Percentiles rank a stretch among this genome's conserved stretches.
Evolutionary conservation across 164 flowering plant species (phyloP).

Genomic region (Dillenia suffruticosa): DNA sequence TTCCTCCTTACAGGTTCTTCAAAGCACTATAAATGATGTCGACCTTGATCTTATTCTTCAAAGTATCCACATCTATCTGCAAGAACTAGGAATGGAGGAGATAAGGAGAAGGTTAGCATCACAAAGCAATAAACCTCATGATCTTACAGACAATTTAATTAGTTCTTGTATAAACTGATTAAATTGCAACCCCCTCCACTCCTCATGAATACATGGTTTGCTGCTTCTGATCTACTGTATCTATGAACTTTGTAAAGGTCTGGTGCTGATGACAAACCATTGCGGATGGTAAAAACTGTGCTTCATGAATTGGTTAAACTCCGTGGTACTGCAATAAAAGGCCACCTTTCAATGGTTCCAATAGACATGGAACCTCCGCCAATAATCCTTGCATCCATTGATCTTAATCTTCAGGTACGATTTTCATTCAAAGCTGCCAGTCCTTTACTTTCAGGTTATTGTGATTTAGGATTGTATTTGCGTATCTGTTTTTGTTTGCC

Average conservation of each 20-base stretch:
- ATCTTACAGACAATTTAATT: neutral
- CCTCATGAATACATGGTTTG: too few species aligned
- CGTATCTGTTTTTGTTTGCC: constrained; percentile 8
- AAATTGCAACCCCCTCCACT: too few species aligned
- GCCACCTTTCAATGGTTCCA: constrained; percentile 98
- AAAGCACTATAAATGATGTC: constrained; percentile 88
- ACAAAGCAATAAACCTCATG: too few species aligned
- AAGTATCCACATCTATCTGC: constrained; percentile 91
- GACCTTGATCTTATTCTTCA: constrained; percentile 96
- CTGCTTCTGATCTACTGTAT: too few species aligned
- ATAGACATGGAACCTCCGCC: constrained; percentile 98
- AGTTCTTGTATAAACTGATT: neutral
- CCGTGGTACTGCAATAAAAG: constrained; percentile 95
- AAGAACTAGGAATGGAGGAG: constrained; percentile 98
- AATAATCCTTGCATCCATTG: constrained; percentile 95
- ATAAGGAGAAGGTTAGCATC: constrained; percentile 72
- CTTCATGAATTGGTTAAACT: constrained; percentile 98
- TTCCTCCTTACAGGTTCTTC: constrained; percentile 66
- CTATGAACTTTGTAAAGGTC: constrained; percentile 46
- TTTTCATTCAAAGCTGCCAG: too few species aligned
- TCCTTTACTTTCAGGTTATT: neutral
- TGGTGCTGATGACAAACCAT: constrained; percentile 98
- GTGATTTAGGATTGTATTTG: neutral
- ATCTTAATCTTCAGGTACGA: constrained; percentile 94
- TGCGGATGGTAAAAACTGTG: constrained; percentile 99